Base-by-base conservation (phyloP, 495 filamentous ascomycete genomes). In the Penicillium goetzii region DNA sequence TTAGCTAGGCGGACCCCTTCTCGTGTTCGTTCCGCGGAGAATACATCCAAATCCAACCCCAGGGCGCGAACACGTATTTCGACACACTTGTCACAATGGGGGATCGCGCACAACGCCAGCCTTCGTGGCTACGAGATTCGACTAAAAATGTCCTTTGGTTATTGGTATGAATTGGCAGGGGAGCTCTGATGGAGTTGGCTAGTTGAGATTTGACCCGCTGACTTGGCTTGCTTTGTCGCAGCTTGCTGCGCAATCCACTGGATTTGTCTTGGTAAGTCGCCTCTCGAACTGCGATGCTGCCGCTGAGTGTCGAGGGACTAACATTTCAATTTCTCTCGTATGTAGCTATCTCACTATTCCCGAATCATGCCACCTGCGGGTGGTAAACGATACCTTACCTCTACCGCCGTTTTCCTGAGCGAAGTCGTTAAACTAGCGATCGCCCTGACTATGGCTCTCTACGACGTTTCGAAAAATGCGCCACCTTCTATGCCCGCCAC, bases 331-430 rank as follows among this genome's bases (percentile, higher is more conserved):
- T 54, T 64, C 34, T 23, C 28, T 36, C 23, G 25, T 5, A 15
- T 14, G 47, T 72, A 92, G 90, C 83, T 97, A 41, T 88, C 93
- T 80, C 94, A 97, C 79, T 97, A 97, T 72, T 97, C 93, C 14
- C 85, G 93, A 65, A 85, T 93, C 47, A 99, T 99, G 95, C 89
- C 92, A 7, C 82, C 87, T 21, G 84, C 86, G 34, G 86, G 87
- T 67, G 90, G 91, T 55, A 92, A 91, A 64, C 88, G 93, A 72
- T 99, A 97, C 76, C 88, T 93, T 63, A 87, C 94, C 30, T 97
- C 93, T 17, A 97, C 95, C 28, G 94, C 95, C 15, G 94, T 99
- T 21, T 90, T 99, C 70, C 79, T 97, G 45, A 96, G 93, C 71
- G 95, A 99, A 77, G 85, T 97, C 54, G 83, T 97, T 65, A 99